These are phyloP conservation scores for Salisapilia sapeloensis DNA, from an alignment of 352 stramenopile species.

Conservation along the genomic window DNA sequence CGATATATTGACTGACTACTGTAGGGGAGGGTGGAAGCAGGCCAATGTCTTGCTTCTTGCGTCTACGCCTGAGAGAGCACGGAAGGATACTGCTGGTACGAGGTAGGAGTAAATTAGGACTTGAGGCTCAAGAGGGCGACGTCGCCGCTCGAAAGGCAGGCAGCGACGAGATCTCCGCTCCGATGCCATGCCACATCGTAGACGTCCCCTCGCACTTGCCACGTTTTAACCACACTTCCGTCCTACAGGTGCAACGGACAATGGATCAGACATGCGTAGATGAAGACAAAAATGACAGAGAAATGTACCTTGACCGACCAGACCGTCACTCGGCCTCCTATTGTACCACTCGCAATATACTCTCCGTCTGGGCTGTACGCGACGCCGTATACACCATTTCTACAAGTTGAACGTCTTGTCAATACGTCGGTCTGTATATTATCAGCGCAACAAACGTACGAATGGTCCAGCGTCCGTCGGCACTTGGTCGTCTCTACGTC, in stretches of 20 bases:
- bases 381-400: slow-evolving; percentile 76
- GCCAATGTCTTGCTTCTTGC: slow-evolving; percentile 3
- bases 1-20: background rate
- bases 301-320: slow-evolving; percentile 89
- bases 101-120: slow-evolving; percentile 71
- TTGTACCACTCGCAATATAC: slow-evolving; percentile 92
- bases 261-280: background rate
- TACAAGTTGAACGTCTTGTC: slow-evolving; percentile 8
- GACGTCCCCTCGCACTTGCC: slow-evolving; percentile 90
- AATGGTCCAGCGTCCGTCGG: slow-evolving; percentile 85
- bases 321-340: slow-evolving; percentile 94
- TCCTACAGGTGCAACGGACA: slow-evolving; percentile 17
- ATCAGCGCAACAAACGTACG: slow-evolving; percentile 39
- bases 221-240: slow-evolving; percentile 67
- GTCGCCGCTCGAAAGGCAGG: slow-evolving; percentile 74
- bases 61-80: slow-evolving; percentile 1
- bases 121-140: slow-evolving; percentile 82
- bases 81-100: slow-evolving; percentile 1
- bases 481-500: slow-evolving; percentile 83
- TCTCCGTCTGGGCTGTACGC: slow-evolving; percentile 81
- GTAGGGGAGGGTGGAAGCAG: background rate
- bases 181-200: slow-evolving; percentile 98
- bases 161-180: slow-evolving; percentile 69
- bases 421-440: slow-evolving; percentile 1
- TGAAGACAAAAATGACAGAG: slow-evolving; percentile 17